Percentiles rank a stretch among this genome's conserved stretches.
phyloP scores from a whole-genome alignment of 2,329 filamentous ascomycete species.

The Aspergillus terreus region DNA sequence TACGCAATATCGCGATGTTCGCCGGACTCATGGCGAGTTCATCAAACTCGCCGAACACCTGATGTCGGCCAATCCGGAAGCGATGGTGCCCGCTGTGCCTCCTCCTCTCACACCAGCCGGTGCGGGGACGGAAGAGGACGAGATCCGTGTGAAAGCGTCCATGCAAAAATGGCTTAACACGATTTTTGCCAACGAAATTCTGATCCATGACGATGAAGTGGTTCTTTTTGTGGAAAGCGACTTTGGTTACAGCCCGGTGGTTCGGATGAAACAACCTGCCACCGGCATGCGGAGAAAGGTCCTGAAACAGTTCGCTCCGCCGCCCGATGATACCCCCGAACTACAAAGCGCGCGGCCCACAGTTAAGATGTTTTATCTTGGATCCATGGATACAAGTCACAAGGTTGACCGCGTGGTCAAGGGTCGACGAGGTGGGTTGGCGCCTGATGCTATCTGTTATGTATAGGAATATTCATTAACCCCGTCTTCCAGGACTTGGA shows the following conservation, averaged over 20 bases:
- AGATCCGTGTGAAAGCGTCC: constrained; percentile 78
- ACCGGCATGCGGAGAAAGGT: constrained; percentile 94
- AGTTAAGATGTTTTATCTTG: constrained; percentile 93
- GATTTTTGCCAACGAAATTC: constrained; percentile 83
- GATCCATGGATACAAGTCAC: constrained; percentile 93
- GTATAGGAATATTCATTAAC: not conserved
- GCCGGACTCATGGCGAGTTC: constrained; percentile 92
- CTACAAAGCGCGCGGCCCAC: constrained; percentile 82
- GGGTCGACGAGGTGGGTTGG: constrained; percentile 70
- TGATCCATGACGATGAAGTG: constrained; percentile 96
- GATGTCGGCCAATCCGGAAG: constrained; percentile 95
- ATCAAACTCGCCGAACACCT: constrained; percentile 93
- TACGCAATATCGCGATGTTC: constrained; percentile 96
- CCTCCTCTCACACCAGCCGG: constrained; percentile 93
- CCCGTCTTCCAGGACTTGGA: constrained; percentile 65
- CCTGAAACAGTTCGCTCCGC: constrained; percentile 96
- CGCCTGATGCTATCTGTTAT: not conserved
- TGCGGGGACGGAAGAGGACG: constrained; percentile 93
- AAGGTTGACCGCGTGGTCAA: constrained; percentile 95
- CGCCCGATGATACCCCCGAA: constrained; percentile 94
- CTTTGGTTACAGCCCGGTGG: constrained; percentile 94
- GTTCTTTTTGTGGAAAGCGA: constrained; percentile 98
- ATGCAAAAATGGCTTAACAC: constrained; percentile 95
- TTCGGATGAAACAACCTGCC: constrained; percentile 93
- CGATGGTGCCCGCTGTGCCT: constrained; percentile 88